Evolutionary conservation across 441 rosid species (phyloP).

Genomic region (California macrophylla): DNA sequence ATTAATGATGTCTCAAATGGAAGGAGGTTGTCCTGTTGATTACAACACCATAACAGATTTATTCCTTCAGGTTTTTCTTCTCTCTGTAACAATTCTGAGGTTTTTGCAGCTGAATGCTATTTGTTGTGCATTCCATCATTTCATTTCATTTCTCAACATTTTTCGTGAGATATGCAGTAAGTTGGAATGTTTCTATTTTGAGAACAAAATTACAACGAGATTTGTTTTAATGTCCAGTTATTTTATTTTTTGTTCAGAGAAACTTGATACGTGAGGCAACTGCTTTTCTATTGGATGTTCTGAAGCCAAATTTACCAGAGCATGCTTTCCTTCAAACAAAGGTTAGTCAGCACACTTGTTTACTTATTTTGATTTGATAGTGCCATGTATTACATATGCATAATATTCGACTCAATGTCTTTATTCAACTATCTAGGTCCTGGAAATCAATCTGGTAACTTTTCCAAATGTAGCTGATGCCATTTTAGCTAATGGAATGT

Average conservation of each 20-base stretch:
- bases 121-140: background rate
- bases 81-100: background rate
- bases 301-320: slow-evolving; percentile 95
- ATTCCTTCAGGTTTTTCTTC: slow-evolving; percentile 72
- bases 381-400: slow-evolving; percentile 12
- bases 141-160: background rate
- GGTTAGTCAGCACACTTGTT: slow-evolving; percentile 32
- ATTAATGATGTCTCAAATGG: slow-evolving; percentile 99
- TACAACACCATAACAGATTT: slow-evolving; percentile 97
- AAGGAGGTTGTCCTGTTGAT: slow-evolving; percentile 97
- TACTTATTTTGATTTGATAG: slow-evolving; percentile 1
- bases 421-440: slow-evolving; percentile 27
- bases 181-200: background rate
- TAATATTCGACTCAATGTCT: slow-evolving; percentile 67
- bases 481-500: slow-evolving; percentile 27
- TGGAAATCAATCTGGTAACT: slow-evolving; percentile 28
- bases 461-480: slow-evolving; percentile 29
- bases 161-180: background rate
- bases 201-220: background rate
- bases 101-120: background rate
- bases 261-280: slow-evolving; percentile 97
- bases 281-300: slow-evolving; percentile 93
- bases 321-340: slow-evolving; percentile 90
- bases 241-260: slow-evolving; percentile 38
- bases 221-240: slow-evolving; percentile 38